These are phyloP conservation scores for Rhododendron williamsianum DNA, from an alignment of 148 eudicot species.

Conservation along the genomic window DNA sequence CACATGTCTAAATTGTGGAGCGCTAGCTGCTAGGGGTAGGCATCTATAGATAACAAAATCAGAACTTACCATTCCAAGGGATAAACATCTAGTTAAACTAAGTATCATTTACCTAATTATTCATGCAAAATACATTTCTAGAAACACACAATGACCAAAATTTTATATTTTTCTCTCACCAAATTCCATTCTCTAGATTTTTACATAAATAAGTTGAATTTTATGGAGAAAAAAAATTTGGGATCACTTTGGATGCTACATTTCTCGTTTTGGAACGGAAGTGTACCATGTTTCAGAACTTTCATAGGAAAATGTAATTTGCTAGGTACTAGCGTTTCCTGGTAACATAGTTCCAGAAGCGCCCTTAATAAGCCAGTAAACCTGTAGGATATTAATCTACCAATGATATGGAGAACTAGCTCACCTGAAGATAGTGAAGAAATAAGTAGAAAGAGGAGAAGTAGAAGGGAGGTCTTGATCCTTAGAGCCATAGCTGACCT, in stretches of 20 bases:
- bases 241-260: background rate
- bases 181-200: background rate
- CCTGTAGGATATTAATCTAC: background rate
- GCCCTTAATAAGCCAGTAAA: background rate
- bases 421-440: conserved; percentile 20
- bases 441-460: conserved; percentile 32
- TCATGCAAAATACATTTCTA: background rate
- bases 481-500: conserved; percentile 32
- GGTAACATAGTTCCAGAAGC: background rate
- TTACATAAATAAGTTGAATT: background rate
- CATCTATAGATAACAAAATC: too few relatives aligned
- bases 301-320: too few relatives aligned
- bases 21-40: background rate
- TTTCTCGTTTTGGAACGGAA: background rate
- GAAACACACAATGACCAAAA: background rate
- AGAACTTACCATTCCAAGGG: background rate
- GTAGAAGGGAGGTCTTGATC: conserved; percentile 21
- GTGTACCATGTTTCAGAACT: background rate
- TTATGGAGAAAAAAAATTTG: too few relatives aligned
- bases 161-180: background rate
- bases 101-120: background rate
- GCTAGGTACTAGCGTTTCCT: too few relatives aligned
- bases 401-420: background rate
- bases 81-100: background rate
- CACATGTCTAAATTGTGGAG: background rate